phyloP scores from a whole-genome alignment of 164 flowering plant genomes.

The Umbellularia californica region DNA sequence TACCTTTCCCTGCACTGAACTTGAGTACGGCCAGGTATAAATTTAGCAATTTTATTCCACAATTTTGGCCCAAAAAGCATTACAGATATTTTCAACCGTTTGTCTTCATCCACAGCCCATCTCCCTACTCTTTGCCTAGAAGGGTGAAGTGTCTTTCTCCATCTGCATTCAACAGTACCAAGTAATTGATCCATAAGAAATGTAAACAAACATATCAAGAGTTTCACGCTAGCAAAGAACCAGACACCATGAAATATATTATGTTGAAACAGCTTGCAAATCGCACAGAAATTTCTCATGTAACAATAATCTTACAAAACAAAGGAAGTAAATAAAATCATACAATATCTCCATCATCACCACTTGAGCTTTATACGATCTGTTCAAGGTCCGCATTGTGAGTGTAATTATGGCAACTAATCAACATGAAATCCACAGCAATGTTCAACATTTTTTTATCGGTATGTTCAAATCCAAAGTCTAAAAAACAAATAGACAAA shows the following conservation, averaged over 20 bases:
- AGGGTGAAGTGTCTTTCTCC: constrained; percentile 82
- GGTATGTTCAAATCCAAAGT: too few relatives aligned
- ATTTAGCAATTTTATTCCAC: constrained; percentile 74
- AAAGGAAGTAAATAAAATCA: too few relatives aligned
- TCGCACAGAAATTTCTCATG: too few relatives aligned
- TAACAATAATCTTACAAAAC: too few relatives aligned
- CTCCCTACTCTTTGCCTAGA: constrained; percentile 55
- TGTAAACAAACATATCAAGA: neutral
- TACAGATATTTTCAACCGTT: constrained; percentile 72
- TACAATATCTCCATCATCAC: too few relatives aligned
- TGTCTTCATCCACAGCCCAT: constrained; percentile 80
- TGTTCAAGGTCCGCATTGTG: too few relatives aligned
- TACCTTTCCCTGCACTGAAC: constrained; percentile 97
- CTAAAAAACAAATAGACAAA: too few relatives aligned
- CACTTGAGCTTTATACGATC: too few relatives aligned
- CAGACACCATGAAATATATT: neutral
- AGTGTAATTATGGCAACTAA: too few relatives aligned
- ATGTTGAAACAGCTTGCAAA: too few relatives aligned
- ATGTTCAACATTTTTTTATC: too few relatives aligned
- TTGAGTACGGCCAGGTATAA: constrained; percentile 82
- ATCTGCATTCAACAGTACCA: constrained; percentile 39
- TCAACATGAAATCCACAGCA: too few relatives aligned
- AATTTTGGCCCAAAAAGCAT: constrained; percentile 68
- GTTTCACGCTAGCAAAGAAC: neutral
- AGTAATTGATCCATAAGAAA: neutral